Evolutionary conservation across 495 filamentous ascomycete genomes (phyloP).

Genomic region (Pseudoneurospora amorphoporcata): DNA sequence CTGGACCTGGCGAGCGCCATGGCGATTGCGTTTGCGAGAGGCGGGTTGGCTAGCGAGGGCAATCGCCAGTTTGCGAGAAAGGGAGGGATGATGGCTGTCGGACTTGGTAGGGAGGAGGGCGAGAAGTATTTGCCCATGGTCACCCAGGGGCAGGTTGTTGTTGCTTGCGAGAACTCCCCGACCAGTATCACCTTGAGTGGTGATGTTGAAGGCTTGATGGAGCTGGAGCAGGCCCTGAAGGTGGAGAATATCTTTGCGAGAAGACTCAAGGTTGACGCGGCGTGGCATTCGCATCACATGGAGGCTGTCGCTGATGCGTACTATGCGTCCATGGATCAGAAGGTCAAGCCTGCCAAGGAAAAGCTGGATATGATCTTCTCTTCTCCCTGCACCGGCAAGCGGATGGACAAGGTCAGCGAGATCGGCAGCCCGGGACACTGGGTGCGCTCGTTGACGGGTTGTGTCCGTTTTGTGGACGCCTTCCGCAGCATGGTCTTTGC

Average conservation of each 20-base stretch:
- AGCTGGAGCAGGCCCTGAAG: constrained; percentile 18
- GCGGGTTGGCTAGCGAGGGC: constrained; percentile 13
- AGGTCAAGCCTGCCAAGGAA: constrained; percentile 10
- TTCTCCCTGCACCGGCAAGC: constrained; percentile 12
- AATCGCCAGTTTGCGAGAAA: constrained; percentile 16
- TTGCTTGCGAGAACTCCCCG: constrained; percentile 42
- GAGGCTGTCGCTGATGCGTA: constrained; percentile 27
- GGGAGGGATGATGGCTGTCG: constrained; percentile 37
- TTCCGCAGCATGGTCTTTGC: constrained; percentile 23
- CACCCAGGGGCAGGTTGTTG: constrained; percentile 14
- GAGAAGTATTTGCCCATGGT: constrained; percentile 17
- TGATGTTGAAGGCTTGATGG: constrained; percentile 23
- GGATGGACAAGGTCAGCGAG: constrained; percentile 11
- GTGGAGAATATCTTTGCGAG: constrained; percentile 23
- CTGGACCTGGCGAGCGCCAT: constrained; percentile 34
- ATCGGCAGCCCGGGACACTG: constrained; percentile 28
- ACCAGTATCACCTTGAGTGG: constrained; percentile 38
- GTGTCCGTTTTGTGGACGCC: constrained; percentile 35
- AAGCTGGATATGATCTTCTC: constrained; percentile 15
- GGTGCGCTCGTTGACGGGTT: constrained; percentile 34
- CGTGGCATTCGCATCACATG: constrained; percentile 41
- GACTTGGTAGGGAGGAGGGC: constrained; percentile 16
- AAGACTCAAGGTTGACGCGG: constrained; percentile 27
- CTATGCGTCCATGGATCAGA: constrained; percentile 15
- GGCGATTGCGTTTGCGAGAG: constrained; percentile 34